Evolutionary conservation across 345 rosid genomes (phyloP), one percentile per base, ranked within the genome.

Genomic region (Boechera divaricarpa): DNA sequence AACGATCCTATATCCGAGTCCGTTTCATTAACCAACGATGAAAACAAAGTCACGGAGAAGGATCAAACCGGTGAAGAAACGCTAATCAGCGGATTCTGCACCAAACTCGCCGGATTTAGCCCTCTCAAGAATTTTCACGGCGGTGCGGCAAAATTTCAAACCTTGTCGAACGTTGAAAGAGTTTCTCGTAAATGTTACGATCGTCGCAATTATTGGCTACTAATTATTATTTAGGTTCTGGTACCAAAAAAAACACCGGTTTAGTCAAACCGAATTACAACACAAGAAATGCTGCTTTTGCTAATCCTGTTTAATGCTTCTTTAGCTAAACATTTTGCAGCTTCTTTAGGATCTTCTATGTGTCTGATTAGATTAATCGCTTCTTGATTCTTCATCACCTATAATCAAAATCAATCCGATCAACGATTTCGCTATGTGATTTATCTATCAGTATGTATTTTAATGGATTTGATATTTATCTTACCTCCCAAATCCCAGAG

Each of bases 331-430:
- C 89, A 86, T 64, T 87, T 83, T 0, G 94, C 88, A 32, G 94
- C 97, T 82, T 82, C 85, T 76, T 85, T 85, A 38, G 97, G 88
- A 82, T 87, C 86, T 64, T 86, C 83, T 0, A 91, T 48, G 72
- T 89, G 90, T 77, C 90, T 74, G 21, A 87, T 79, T 42, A 91
- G 83, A 73, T 78, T 83, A 69, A 86, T 84, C 18, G 94, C 92
- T 77, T 91, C 97, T 82, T 91, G 94, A 67, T 77, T 86, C 67
- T 81, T 91, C 91, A 91, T 89, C 52, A 88, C 92, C 93, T 91
- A 75, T 12, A 52, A 28, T 6, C 31, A 35, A 68, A 59, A 53
- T 2, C 3, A 11, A 67, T 10, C 21, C 29, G 24, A 4, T 69
- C 21, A 47, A 39, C 4, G 1, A 12, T 38, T 38, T 60, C 1